Percentiles rank a stretch among this genome's conserved stretches.
Conservation (phyloP, 2,329 filamentous ascomycete genomes). For the Colletotrichum tropicicola region DNA sequence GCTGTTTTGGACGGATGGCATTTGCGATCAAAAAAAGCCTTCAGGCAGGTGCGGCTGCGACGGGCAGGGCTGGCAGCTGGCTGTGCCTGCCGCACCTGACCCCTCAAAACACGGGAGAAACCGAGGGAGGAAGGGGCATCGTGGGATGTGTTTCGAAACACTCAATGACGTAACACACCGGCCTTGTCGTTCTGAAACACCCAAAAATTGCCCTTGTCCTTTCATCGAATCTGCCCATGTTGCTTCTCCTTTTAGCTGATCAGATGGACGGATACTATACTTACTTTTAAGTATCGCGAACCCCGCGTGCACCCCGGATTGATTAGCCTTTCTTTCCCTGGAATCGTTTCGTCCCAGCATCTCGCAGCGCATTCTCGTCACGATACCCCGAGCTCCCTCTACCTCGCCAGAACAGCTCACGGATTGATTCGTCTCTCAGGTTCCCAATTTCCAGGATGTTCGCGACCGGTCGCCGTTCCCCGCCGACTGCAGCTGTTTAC, state of each 20-base stretch:
- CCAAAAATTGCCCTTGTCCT: background rate
- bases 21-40: too few species aligned
- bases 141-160: conserved; percentile 31
- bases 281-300: conserved; percentile 11
- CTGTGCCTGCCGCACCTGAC: conserved; percentile 5
- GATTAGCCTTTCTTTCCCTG: background rate
- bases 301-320: conserved; percentile 7
- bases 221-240: background rate
- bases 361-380: background rate
- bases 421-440: background rate
- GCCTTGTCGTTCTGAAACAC: conserved; percentile 5
- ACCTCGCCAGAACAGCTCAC: background rate
- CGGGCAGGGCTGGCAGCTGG: background rate
- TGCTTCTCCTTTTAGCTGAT: background rate
- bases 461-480: too few species aligned
- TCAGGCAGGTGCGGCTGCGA: background rate
- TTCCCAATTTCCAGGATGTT: background rate
- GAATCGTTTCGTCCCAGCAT: conserved; percentile 1
- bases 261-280: background rate
- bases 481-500: too few species aligned
- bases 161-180: conserved; percentile 20
- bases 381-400: background rate
- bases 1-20: too few species aligned
- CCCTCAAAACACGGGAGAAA: conserved; percentile 15
- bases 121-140: conserved; percentile 27